These are phyloP conservation scores for Corchorus capsularis DNA, from an alignment of 345 rosid genomes.

Conservation along the genomic window DNA sequence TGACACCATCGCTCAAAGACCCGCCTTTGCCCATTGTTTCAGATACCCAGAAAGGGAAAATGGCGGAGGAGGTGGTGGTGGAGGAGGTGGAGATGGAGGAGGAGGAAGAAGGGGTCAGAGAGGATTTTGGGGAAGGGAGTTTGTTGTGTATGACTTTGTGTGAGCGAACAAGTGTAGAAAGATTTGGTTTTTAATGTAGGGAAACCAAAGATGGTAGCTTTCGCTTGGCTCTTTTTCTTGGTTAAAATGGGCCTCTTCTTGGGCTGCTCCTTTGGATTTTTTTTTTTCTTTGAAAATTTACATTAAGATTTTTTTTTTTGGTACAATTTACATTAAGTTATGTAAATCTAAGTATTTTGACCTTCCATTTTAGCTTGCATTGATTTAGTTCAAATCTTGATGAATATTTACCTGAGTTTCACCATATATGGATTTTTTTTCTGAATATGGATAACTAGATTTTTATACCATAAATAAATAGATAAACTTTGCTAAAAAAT, in stretches of 20 bases:
- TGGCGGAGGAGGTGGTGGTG: not conserved
- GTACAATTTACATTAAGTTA: too few species aligned
- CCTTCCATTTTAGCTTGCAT: not conserved
- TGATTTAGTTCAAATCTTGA: not conserved
- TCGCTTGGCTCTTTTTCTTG: not conserved
- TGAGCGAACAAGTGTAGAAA: not conserved
- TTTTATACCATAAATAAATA: too few species aligned
- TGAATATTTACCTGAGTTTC: not conserved
- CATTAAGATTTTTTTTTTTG: too few species aligned
- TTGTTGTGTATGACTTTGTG: not conserved
- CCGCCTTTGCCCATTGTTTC: slow-evolving; percentile 85
- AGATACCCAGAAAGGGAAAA: slow-evolving; percentile 24
- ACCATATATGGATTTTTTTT: not conserved
- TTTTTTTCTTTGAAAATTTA: too few species aligned
- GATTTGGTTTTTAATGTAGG: slow-evolving; percentile 1
- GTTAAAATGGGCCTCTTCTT: not conserved
- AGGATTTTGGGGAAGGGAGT: not conserved
- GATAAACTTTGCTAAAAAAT: too few species aligned
- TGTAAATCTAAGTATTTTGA: not conserved
- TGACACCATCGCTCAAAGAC: slow-evolving; percentile 75
- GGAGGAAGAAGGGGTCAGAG: slow-evolving; percentile 25
- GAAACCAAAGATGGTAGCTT: not conserved
- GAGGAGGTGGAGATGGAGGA: not conserved
- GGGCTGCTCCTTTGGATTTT: not conserved
- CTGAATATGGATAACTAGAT: too few species aligned